phyloP scores from a whole-genome alignment of 225 moss, liverwort and hornwort genomes.

The Straminergon stramineum region DNA sequence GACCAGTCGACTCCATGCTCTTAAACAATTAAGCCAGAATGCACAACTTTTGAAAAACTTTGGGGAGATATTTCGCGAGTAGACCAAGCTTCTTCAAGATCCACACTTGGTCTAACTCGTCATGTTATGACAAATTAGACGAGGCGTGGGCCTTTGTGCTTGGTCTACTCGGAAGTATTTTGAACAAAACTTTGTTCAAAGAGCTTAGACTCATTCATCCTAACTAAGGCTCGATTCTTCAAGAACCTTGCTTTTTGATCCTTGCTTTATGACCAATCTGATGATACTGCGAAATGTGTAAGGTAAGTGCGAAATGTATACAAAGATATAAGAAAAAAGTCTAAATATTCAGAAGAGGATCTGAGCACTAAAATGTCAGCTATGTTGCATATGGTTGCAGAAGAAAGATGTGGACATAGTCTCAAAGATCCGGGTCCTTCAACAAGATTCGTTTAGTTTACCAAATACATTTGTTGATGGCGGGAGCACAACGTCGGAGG shows the following conservation, averaged over 20 bases:
- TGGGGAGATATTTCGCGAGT: background rate
- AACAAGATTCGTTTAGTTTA: conserved; percentile 53
- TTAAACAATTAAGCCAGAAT: background rate
- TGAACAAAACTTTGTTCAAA: background rate
- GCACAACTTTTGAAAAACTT: background rate
- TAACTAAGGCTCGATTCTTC: background rate
- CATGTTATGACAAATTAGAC: background rate
- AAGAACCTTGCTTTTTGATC: background rate
- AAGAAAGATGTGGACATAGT: conserved; percentile 21
- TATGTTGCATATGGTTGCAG: background rate
- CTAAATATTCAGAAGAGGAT: background rate
- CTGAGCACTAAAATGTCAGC: background rate
- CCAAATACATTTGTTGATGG: conserved; percentile 21
- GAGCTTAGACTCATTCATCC: background rate
- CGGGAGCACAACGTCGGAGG: conserved; percentile 68
- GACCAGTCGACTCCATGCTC: background rate
- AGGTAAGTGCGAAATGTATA: background rate
- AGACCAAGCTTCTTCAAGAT: background rate
- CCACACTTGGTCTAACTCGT: background rate
- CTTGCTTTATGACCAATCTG: background rate
- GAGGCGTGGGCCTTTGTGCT: background rate
- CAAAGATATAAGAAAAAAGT: background rate
- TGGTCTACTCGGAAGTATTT: background rate
- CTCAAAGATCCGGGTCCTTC: conserved; percentile 55
- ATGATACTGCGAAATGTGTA: too few species aligned